Conservation (phyloP, 331 rosid species). For the Malus hybrid region DNA sequence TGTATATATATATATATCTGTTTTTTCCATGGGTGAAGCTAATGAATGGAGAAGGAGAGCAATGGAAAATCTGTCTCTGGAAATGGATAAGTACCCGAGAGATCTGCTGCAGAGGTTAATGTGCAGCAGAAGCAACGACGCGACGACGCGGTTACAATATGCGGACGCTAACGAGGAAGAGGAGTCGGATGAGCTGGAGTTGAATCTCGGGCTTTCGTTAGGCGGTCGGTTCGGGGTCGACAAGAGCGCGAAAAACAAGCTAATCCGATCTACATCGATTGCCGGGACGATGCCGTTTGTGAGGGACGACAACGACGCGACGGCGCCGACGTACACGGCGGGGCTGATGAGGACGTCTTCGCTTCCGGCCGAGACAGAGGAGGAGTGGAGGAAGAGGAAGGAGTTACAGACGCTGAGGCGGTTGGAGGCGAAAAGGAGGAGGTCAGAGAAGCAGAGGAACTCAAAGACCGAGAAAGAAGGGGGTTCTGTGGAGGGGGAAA, state of each 20-base stretch:
- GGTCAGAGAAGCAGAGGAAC: slow-evolving; percentile 80
- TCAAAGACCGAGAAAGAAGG: slow-evolving; percentile 34
- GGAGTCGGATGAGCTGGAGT: slow-evolving; percentile 58
- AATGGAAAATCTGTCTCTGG: slow-evolving; percentile 30
- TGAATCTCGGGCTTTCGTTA: slow-evolving; percentile 82
- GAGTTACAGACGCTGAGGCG: slow-evolving; percentile 79
- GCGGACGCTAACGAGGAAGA: slow-evolving; percentile 11
- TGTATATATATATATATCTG: background rate
- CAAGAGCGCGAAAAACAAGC: slow-evolving; percentile 48
- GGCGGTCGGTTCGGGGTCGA: slow-evolving; percentile 94
- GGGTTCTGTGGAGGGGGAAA: slow-evolving; percentile 40
- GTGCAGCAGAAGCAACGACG: slow-evolving; percentile 18
- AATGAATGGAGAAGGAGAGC: slow-evolving; percentile 34
- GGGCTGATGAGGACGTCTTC: slow-evolving; percentile 61
- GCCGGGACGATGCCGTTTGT: slow-evolving; percentile 56
- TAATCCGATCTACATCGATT: slow-evolving; percentile 62
- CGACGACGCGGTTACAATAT: slow-evolving; percentile 2
- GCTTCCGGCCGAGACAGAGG: slow-evolving; percentile 85
- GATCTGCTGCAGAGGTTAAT: slow-evolving; percentile 73
- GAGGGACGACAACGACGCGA: slow-evolving; percentile 26
- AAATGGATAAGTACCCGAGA: slow-evolving; percentile 58
- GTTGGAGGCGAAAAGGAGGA: slow-evolving; percentile 79
- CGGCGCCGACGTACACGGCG: slow-evolving; percentile 20
- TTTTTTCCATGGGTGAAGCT: slow-evolving; percentile 39
- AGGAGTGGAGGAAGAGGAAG: slow-evolving; percentile 95